Evolutionary conservation across 2,329 filamentous ascomycete species (phyloP).

Genomic region (Pseudocercospora eumusae): DNA sequence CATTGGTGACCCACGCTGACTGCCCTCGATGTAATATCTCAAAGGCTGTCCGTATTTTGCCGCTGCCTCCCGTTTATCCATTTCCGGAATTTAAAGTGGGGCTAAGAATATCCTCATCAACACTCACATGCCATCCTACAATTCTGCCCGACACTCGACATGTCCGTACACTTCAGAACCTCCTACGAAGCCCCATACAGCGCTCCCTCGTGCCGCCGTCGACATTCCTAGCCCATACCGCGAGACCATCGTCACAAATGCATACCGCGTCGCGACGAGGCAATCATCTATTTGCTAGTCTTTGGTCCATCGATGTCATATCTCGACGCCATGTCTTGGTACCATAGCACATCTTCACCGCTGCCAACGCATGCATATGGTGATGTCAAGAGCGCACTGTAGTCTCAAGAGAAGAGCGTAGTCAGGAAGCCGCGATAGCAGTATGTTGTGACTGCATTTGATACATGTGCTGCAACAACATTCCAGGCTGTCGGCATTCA

Average conservation of each 20-base stretch:
- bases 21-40: background rate
- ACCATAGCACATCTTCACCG: background rate
- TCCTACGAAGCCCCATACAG: background rate
- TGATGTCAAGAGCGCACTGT: background rate
- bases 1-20: constrained; percentile 4
- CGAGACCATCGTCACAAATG: background rate
- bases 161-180: too few relatives aligned
- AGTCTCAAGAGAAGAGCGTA: background rate
- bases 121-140: too few relatives aligned
- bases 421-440: background rate
- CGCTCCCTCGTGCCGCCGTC: background rate
- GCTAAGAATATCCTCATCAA: too few relatives aligned
- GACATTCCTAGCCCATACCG: background rate
- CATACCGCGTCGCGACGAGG: background rate
- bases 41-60: background rate
- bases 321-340: background rate
- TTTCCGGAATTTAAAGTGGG: background rate
- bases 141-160: too few relatives aligned
- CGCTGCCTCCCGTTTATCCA: background rate
- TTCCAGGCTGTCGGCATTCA: background rate
- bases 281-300: background rate
- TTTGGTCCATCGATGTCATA: background rate
- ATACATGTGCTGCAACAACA: background rate
- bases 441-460: background rate
- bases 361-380: constrained; percentile 8